Conservation (phyloP, 1,284 basidiomycete species). For the Hypsizygus ulmarius region DNA sequence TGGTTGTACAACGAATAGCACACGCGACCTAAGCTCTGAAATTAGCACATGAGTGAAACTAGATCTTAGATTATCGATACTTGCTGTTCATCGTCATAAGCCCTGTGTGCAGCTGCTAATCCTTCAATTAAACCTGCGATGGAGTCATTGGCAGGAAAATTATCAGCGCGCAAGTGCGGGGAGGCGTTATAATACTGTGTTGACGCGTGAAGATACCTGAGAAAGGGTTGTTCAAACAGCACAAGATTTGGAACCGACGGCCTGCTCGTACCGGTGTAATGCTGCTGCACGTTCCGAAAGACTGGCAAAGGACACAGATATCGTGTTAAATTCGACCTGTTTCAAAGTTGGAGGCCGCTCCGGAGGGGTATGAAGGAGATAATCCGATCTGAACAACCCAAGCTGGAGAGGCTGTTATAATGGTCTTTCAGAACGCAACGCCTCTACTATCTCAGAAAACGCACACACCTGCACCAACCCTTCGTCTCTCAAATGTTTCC, state of each 20-base stretch:
- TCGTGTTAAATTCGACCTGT: slow-evolving; percentile 99
- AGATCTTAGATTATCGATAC: slow-evolving; percentile 9
- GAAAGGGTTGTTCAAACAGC: background rate
- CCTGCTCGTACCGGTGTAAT: slow-evolving; percentile 74
- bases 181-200: slow-evolving; percentile 68
- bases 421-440: background rate
- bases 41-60: slow-evolving; percentile 8
- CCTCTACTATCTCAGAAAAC: background rate
- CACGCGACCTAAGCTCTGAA: slow-evolving; percentile 47
- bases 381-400: slow-evolving; percentile 95
- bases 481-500: slow-evolving; percentile 72
- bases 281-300: slow-evolving; percentile 74
- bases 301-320: slow-evolving; percentile 88
- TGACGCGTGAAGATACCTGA: slow-evolving; percentile 63
- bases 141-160: slow-evolving; percentile 77
- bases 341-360: slow-evolving; percentile 60
- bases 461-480: slow-evolving; percentile 40
- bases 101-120: slow-evolving; percentile 76
- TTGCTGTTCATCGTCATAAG: slow-evolving; percentile 63
- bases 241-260: background rate
- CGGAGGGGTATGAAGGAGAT: slow-evolving; percentile 73
- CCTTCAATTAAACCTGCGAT: slow-evolving; percentile 72
- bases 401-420: slow-evolving; percentile 73
- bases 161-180: slow-evolving; percentile 50
- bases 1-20: slow-evolving; percentile 89